These are phyloP conservation scores for Mycena rebaudengoi DNA, from an alignment of 768 basidiomycete genomes.

Conservation along the genomic window DNA sequence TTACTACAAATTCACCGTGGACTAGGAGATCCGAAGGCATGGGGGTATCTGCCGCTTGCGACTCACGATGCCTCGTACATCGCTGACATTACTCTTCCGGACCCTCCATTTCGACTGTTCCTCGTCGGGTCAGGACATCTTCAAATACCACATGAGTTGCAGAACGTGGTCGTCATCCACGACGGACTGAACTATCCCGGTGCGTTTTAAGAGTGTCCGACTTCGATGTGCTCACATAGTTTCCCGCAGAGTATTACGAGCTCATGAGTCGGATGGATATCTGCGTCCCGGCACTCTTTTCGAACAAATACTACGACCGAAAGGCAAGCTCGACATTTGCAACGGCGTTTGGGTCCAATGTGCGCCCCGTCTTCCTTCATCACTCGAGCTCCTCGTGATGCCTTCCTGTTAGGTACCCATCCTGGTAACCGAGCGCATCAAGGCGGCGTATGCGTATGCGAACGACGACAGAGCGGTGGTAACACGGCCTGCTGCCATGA, in stretches of 20 bases:
- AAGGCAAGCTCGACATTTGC: slow-evolving; percentile 53
- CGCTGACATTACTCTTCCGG: slow-evolving; percentile 32
- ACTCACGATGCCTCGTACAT: slow-evolving; percentile 27
- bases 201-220: not conserved
- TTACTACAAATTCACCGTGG: not conserved
- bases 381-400: not conserved
- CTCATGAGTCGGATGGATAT: slow-evolving; percentile 49
- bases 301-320: slow-evolving; percentile 41
- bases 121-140: slow-evolving; percentile 44
- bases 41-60: slow-evolving; percentile 46
- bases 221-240: not conserved
- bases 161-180: slow-evolving; percentile 47
- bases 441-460: slow-evolving; percentile 47
- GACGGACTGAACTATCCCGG: slow-evolving; percentile 43
- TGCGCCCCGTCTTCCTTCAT: slow-evolving; percentile 22
- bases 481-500: slow-evolving; percentile 49
- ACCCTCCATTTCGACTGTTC: slow-evolving; percentile 43
- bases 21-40: slow-evolving; percentile 42
- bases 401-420: slow-evolving; percentile 42
- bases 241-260: slow-evolving; percentile 43
- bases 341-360: slow-evolving; percentile 49
- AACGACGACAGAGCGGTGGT: slow-evolving; percentile 46
- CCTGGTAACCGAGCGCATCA: slow-evolving; percentile 50
- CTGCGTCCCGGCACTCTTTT: slow-evolving; percentile 50
- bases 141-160: slow-evolving; percentile 43